A percentile compares a stretch with the other conserved stretches of the same genome.
Conservation (phyloP, 106 monocot genomes). For the Platanthera zijinensis region DNA sequence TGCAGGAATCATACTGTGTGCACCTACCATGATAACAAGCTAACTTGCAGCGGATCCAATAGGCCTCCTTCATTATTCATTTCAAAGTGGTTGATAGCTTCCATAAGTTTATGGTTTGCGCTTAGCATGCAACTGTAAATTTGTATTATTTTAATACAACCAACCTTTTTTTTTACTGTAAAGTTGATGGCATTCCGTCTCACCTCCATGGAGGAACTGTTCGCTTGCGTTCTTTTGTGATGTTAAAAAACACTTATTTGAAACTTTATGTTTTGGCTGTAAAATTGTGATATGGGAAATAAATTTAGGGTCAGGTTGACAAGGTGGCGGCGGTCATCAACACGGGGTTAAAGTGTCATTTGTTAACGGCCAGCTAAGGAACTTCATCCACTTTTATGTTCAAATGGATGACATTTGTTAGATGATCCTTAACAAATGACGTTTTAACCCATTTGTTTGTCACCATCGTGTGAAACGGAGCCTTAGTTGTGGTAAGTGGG, state of each 20-base stretch:
- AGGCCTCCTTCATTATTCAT: not conserved
- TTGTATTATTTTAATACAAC: not conserved
- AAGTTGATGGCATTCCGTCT: not conserved
- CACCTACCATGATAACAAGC: slow-evolving; percentile 49
- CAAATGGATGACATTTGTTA: no score
- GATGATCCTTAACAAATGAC: no score
- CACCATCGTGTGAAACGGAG: no score
- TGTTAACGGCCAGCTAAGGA: no score
- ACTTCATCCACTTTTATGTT: no score
- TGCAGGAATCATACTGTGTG: slow-evolving; percentile 68
- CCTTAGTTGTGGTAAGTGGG: no score
- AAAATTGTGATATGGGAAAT: no score
- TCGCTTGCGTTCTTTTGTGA: not conserved
- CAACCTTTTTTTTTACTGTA: not conserved
- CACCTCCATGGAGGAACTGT: not conserved
- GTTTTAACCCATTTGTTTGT: no score
- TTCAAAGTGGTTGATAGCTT: not conserved
- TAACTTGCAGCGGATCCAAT: slow-evolving; percentile 50
- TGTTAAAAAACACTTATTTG: not conserved
- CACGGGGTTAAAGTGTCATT: no score
- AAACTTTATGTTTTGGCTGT: no score
- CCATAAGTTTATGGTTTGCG: not conserved
- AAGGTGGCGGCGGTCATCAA: no score
- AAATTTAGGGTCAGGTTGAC: no score
- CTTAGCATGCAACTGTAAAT: not conserved